Evolutionary conservation across 2,329 filamentous ascomycete genomes (phyloP), one percentile per base, ranked within the genome.

Genomic region (Xylaria hypoxylon): DNA sequence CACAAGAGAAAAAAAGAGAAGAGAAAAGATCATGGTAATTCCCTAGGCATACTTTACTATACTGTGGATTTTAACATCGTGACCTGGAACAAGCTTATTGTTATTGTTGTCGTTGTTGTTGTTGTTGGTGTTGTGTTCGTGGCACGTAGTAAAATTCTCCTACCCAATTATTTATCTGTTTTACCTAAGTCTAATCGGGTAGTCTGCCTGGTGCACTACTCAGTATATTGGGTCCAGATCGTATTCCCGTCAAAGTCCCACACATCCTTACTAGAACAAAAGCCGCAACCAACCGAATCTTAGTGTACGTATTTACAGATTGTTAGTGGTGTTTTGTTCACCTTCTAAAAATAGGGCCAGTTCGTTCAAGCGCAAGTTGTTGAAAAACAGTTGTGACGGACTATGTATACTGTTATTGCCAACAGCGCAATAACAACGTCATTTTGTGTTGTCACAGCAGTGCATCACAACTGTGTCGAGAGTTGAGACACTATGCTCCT

Each of bases 221-320:
- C n/a, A n/a, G n/a, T 56, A 50, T 61, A 56, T 53, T 35, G 33
- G 47, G 47, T 31, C 17, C 45, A 40, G 48, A 58, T 62, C 59
- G 48, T 65, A 62, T 65, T 62, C 52, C 47, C 38, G 28, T 58
- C 45, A n/a, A 38, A 33, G 58, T 33, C 40, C 63, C 63, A 57
- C 57, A 24, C 11, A n/a, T 24, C 51, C 26, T 13, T 35, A n/a
- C n/a, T n/a, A n/a, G n/a, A n/a, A n/a, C n/a, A n/a, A n/a, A n/a
- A n/a, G n/a, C n/a, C n/a, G n/a, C n/a, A n/a, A n/a, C n/a, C n/a
- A n/a, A 53, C 28, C 31, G 22, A 51, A 53, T 40, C 33, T 19
- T 40, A 53, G n/a, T 11, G 11, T 17, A 35, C n/a, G 3, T 24
- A 13, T 15, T 2, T 38, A 51, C 15, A 13, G 1, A 40, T 10